These are phyloP conservation scores for Cytospora schulzeri DNA, from an alignment of 2,329 filamentous ascomycete species.

Conservation along the genomic window DNA sequence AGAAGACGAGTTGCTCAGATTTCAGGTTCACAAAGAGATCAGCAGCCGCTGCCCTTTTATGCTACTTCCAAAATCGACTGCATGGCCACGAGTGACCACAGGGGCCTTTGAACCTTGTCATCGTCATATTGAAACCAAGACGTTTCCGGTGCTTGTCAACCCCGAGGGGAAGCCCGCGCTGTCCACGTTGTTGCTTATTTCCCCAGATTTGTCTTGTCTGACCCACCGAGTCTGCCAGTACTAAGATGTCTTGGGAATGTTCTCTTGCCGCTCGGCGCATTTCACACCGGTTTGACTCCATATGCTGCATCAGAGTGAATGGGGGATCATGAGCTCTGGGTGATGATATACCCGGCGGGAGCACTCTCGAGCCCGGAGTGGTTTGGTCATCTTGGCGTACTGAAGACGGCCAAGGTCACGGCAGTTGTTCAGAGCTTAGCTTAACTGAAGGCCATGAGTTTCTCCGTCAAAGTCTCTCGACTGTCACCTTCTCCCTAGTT, in stretches of 20 bases:
- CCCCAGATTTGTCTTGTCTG: slow-evolving; percentile 13
- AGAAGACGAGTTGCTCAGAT: neutral
- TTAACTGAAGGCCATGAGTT: too few species aligned
- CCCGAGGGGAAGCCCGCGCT: slow-evolving; percentile 17
- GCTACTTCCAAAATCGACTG: neutral
- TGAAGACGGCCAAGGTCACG: neutral
- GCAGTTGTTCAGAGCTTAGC: too few species aligned
- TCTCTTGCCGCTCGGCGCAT: slow-evolving; percentile 1
- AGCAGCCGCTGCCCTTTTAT: slow-evolving; percentile 12
- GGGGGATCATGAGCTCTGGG: neutral
- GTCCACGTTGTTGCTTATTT: neutral
- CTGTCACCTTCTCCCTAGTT: neutral
- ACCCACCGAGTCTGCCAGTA: slow-evolving; percentile 12
- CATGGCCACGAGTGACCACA: slow-evolving; percentile 3
- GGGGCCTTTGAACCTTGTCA: slow-evolving; percentile 7
- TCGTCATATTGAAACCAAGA: slow-evolving; percentile 1
- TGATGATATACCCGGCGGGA: neutral
- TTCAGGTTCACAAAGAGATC: neutral
- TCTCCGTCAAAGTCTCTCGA: slow-evolving; percentile 1
- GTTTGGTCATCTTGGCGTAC: neutral
- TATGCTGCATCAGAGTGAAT: slow-evolving; percentile 3
- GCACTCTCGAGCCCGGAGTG: neutral
- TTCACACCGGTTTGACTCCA: neutral
- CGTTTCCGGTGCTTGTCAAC: slow-evolving; percentile 11
- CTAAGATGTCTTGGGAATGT: neutral